Evolutionary conservation across 495 filamentous ascomycete species (phyloP).

Genomic region (Penicillium canescens): DNA sequence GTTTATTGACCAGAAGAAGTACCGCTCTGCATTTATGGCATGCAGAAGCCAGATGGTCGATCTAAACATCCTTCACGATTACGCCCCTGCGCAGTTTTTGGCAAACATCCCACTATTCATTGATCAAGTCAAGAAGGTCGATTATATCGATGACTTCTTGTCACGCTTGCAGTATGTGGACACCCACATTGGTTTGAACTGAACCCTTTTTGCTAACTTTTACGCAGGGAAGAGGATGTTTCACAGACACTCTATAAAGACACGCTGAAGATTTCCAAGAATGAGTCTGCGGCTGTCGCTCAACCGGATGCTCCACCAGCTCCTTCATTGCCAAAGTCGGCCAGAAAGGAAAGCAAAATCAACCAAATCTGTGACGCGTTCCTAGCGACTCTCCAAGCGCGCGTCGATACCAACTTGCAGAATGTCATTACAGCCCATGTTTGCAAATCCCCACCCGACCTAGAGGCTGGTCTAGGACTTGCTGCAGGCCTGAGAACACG

Average conservation of each 20-base stretch:
- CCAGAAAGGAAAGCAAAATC: slow-evolving; percentile 60
- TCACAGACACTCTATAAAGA: slow-evolving; percentile 92
- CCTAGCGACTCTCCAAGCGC: slow-evolving; percentile 61
- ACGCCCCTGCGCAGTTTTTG: slow-evolving; percentile 81
- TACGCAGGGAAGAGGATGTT: slow-evolving; percentile 82
- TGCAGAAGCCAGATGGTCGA: slow-evolving; percentile 94
- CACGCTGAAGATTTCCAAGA: slow-evolving; percentile 52
- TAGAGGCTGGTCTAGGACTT: slow-evolving; percentile 80
- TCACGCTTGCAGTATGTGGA: slow-evolving; percentile 77
- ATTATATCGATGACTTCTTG: slow-evolving; percentile 88
- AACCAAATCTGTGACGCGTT: slow-evolving; percentile 90
- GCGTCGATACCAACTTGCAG: slow-evolving; percentile 71
- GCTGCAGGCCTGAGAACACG: slow-evolving; percentile 70
- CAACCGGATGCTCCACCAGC: slow-evolving; percentile 18
- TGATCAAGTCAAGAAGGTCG: slow-evolving; percentile 79
- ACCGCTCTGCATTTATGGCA: slow-evolving; percentile 77
- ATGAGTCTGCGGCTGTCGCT: slow-evolving; percentile 32
- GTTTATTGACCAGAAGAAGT: slow-evolving; percentile 76
- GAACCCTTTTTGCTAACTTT: slow-evolving; percentile 15
- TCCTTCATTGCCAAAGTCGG: slow-evolving; percentile 3
- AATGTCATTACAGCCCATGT: slow-evolving; percentile 94
- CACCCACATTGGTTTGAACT: neutral
- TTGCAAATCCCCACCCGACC: slow-evolving; percentile 86
- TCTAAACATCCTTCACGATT: slow-evolving; percentile 97
- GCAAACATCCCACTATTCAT: slow-evolving; percentile 73